Evolutionary conservation across 2,329 filamentous ascomycete species (phyloP), one percentile per base, ranked within the genome.

Genomic region (Ramularia collo-cygni): DNA sequence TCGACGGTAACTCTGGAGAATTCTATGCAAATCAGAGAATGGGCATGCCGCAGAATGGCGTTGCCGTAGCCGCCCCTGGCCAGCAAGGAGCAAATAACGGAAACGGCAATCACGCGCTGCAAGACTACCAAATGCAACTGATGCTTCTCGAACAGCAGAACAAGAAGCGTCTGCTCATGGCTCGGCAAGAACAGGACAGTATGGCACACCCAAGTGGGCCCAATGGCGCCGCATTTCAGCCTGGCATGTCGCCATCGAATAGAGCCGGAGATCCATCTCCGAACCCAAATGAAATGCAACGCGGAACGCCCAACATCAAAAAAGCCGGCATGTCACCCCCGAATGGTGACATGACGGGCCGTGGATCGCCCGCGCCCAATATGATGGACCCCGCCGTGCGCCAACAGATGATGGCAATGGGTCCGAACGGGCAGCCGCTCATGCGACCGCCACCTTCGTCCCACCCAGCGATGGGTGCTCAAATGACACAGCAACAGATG

Each of bases 81-180:
- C 51, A 44, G 28, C 42, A 50, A 17, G 61, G 34, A 59, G 64
- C 45, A 57, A 70, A 64, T 46, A 72, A 65, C 53, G 21, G 21
- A 6, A 73, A 69, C 36, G 83, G 81, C 63, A 90, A 87, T 59
- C 84, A 89, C 60, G 85, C 85, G 15, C 71, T 90, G 32, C 84
- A 89, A 63, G 85, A 92, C 61, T 90, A 90, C 56, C 85, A 90
- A 67, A 89, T 89, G 84, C 85, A 90, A 61, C 67, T 90, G 59
- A 90, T 89, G 85, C 66, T 89, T 35, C 73, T 90, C 12, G 85
- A 90, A 64, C 85, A 89, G 64, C 84, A 90, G 64, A 90, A 90
- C 55, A 90, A 89, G 71, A 89, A 88, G 64, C 73, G 85, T 13
- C 71, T 90, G 35, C 79, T 88, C 71, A 87, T 88, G 83, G 85